phyloP scores from a whole-genome alignment of 83 land plant species.

The Picea engelmannii region DNA sequence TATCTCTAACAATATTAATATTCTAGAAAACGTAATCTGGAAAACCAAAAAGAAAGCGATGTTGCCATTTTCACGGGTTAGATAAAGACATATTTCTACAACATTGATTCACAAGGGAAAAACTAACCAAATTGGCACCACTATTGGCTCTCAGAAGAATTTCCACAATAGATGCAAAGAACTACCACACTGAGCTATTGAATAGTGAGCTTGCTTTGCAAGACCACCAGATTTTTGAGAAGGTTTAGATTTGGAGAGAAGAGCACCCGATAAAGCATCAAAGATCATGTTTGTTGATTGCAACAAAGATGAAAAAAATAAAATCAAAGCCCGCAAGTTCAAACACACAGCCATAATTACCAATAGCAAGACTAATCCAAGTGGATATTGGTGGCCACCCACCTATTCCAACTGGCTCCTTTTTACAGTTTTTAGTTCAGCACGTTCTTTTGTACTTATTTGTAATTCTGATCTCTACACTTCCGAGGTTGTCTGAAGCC shows the following conservation, averaged over 20 bases:
- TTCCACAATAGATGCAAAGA: conserved; percentile 81
- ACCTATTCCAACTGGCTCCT: too few relatives aligned
- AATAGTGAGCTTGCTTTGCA: conserved; percentile 88
- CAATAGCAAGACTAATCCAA: too few relatives aligned
- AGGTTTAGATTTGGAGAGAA: conserved; percentile 86
- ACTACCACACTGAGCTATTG: conserved; percentile 97
- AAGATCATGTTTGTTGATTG: conserved; percentile 87
- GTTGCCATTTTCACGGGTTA: too few relatives aligned
- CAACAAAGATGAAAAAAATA: conserved; percentile 84
- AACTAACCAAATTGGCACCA: conserved; percentile 64
- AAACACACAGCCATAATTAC: conserved; percentile 1
- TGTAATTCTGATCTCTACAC: too few relatives aligned
- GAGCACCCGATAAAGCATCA: conserved; percentile 79
- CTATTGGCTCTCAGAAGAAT: conserved; percentile 80
- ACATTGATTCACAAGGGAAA: not conserved
- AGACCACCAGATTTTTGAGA: conserved; percentile 85
- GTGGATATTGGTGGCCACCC: too few relatives aligned
- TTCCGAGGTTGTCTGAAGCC: too few relatives aligned
- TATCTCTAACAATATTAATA: not conserved
- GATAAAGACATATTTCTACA: too few relatives aligned
- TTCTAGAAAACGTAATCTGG: not conserved
- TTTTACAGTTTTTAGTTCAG: too few relatives aligned
- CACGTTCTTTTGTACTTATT: too few relatives aligned
- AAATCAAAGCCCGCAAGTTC: conserved; percentile 73
- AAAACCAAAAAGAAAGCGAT: not conserved